Conservation (phyloP, 371 early-diverging fungal species). For the Thermomucor indicae-seudaticae region DNA sequence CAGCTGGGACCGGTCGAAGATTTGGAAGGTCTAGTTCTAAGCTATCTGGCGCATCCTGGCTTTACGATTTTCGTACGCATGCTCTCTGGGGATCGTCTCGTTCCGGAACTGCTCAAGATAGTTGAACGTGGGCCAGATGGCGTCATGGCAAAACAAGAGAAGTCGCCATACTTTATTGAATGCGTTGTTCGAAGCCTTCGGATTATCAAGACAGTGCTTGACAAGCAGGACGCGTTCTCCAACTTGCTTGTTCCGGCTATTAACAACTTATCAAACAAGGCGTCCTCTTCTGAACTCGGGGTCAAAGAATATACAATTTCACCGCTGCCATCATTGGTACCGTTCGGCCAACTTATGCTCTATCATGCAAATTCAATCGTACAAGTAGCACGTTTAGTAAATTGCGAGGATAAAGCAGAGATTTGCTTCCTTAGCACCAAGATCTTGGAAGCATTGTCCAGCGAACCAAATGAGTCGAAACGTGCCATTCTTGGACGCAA, state of each 20-base stretch:
- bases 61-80: conserved; percentile 77
- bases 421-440: conserved; percentile 73
- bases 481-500: conserved; percentile 8
- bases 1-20: neutral
- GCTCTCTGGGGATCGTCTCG: conserved; percentile 72
- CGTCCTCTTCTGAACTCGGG: conserved; percentile 22
- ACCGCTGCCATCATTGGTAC: conserved; percentile 51
- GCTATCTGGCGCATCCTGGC: conserved; percentile 70
- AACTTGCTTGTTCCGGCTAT: conserved; percentile 64
- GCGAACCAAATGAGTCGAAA: conserved; percentile 37
- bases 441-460: conserved; percentile 67
- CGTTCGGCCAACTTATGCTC: conserved; percentile 77
- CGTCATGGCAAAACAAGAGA: conserved; percentile 33
- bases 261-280: conserved; percentile 18
- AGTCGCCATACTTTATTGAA: conserved; percentile 16
- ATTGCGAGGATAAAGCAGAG: conserved; percentile 56
- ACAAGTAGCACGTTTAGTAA: conserved; percentile 68
- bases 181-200: conserved; percentile 56
- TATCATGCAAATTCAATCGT: conserved; percentile 63
- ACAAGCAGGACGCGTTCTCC: conserved; percentile 65
- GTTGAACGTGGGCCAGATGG: conserved; percentile 56
- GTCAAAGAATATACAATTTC: conserved; percentile 22
- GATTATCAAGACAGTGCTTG: conserved; percentile 61
- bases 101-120: conserved; percentile 63
- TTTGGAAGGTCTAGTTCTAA: conserved; percentile 9